Evolutionary conservation across 2,329 filamentous ascomycete species (phyloP).

Genomic region (Trichoderma cornu-damae): DNA sequence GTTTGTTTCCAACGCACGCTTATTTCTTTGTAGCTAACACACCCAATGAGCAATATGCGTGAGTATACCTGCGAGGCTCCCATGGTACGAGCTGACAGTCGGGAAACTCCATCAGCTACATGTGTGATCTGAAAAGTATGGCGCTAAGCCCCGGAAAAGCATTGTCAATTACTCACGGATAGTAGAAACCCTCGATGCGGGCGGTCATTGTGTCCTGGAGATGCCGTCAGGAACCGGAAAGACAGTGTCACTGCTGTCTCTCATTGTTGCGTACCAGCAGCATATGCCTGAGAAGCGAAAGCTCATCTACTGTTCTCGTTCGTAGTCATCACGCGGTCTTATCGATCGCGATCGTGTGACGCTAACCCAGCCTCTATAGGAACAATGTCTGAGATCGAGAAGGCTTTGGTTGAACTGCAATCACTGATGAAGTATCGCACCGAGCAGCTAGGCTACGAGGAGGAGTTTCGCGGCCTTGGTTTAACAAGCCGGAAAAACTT

Average conservation of each 20-base stretch:
- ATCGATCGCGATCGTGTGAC: background rate
- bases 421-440: conserved; percentile 91
- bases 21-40: background rate
- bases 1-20: background rate
- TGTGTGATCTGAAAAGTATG: conserved; percentile 53
- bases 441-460: conserved; percentile 79
- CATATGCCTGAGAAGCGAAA: conserved; percentile 90
- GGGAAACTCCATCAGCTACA: conserved; percentile 39
- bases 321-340: background rate
- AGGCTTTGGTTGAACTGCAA: conserved; percentile 86
- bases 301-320: conserved; percentile 95
- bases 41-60: conserved; percentile 51
- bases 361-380: conserved; percentile 35
- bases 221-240: conserved; percentile 99
- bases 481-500: conserved; percentile 95
- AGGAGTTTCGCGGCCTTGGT: conserved; percentile 89
- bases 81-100: background rate
- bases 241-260: conserved; percentile 87
- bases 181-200: conserved; percentile 75
- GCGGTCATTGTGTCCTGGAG: conserved; percentile 92
- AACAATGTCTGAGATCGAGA: conserved; percentile 99
- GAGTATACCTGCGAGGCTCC: conserved; percentile 24
- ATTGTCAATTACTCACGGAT: background rate
- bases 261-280: conserved; percentile 96
- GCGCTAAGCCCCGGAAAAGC: background rate